Evolutionary conservation across 202 grass and related monocot species (phyloP).

Genomic region (Schoenoplectus triqueter): DNA sequence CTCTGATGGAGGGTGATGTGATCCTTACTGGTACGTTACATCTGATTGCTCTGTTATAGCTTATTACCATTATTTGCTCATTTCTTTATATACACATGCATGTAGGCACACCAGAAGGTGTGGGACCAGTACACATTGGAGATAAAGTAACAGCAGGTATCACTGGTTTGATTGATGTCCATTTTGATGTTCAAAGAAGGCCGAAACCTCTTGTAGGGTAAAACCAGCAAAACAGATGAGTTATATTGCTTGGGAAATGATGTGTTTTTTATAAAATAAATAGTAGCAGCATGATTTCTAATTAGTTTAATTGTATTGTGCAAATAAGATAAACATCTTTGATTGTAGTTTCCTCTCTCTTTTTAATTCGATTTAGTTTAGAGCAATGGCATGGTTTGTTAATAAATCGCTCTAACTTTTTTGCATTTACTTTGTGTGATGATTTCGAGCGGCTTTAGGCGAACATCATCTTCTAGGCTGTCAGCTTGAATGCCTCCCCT

Average conservation of each 20-base stretch:
- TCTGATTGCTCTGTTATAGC: slow-evolving; percentile 24
- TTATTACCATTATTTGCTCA: slow-evolving; percentile 29
- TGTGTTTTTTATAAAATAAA: background rate
- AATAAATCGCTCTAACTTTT: background rate
- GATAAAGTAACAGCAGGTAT: slow-evolving; percentile 97
- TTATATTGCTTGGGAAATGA: slow-evolving; percentile 14
- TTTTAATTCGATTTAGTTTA: background rate
- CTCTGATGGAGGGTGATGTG: slow-evolving; percentile 92
- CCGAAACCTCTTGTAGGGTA: slow-evolving; percentile 37
- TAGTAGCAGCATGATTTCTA: background rate
- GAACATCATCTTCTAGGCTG: background rate
- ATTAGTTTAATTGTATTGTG: slow-evolving; percentile 6
- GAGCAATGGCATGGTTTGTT: background rate
- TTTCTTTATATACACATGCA: slow-evolving; percentile 27
- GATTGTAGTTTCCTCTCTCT: background rate
- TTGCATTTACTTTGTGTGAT: background rate
- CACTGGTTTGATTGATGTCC: slow-evolving; percentile 79
- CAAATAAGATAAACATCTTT: slow-evolving; percentile 25
- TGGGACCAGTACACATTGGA: slow-evolving; percentile 74
- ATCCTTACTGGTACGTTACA: slow-evolving; percentile 76
- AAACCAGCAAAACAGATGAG: slow-evolving; percentile 3
- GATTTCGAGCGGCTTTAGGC: background rate
- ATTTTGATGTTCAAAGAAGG: slow-evolving; percentile 89
- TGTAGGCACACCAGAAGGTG: slow-evolving; percentile 86
- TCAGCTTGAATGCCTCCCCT: background rate